phyloP scores from a whole-genome alignment of 2,329 filamentous ascomycete genomes.

The Fusarium illudens region DNA sequence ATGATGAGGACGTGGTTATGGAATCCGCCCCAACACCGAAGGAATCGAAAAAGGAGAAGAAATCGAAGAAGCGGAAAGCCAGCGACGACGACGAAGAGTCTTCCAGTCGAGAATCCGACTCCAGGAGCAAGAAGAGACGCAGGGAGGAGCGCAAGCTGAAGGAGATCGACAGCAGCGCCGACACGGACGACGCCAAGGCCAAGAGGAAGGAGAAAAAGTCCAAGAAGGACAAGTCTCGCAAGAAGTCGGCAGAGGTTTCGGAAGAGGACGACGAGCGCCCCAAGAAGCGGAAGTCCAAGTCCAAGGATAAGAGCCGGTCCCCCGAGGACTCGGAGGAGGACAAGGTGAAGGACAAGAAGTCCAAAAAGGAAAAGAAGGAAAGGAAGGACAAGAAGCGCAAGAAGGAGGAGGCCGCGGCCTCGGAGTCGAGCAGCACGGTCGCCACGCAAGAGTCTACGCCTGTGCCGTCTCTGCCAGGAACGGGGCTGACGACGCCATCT shows the following conservation, averaged over 20 bases:
- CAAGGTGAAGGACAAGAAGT: conserved; percentile 46
- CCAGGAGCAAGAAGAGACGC: conserved; percentile 49
- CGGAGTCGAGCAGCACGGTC: conserved; percentile 26
- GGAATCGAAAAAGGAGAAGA: conserved; percentile 53
- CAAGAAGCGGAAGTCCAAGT: conserved; percentile 47
- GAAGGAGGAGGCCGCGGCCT: conserved; percentile 50
- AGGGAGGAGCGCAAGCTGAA: conserved; percentile 50
- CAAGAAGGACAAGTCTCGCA: conserved; percentile 53
- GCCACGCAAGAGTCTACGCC: conserved; percentile 32
- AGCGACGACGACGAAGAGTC: conserved; percentile 49
- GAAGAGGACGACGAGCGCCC: conserved; percentile 43
- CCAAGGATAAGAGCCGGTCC: conserved; percentile 41
- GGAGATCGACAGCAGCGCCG: conserved; percentile 33
- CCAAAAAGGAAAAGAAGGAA: conserved; percentile 54
- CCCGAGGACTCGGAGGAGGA: conserved; percentile 41
- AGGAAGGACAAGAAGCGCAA: conserved; percentile 57
- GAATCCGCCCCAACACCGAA: conserved; percentile 36
- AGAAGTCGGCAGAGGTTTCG: conserved; percentile 31
- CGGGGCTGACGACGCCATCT: conserved; percentile 52
- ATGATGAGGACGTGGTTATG: conserved; percentile 34
- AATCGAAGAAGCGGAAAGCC: conserved; percentile 60
- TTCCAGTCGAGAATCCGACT: conserved; percentile 42
- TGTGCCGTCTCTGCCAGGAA: conserved; percentile 46
- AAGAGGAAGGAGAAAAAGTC: conserved; percentile 51
- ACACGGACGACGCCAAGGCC: conserved; percentile 30